phyloP scores from a whole-genome alignment of 352 stramenopile genomes.

The Pythium aristosporum region DNA sequence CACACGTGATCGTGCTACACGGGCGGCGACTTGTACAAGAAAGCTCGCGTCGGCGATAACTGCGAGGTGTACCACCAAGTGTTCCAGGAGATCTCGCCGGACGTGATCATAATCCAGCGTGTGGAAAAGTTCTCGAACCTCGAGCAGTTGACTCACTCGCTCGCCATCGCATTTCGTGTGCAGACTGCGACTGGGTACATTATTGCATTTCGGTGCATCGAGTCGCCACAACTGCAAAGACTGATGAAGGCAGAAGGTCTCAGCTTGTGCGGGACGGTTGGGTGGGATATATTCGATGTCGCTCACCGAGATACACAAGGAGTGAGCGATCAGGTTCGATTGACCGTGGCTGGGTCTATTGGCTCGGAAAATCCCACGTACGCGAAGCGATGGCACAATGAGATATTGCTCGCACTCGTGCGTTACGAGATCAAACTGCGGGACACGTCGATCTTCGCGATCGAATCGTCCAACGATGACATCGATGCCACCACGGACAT shows the following conservation, averaged over 20 bases:
- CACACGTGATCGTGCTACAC: slow-evolving; percentile 4
- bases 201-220: not conserved
- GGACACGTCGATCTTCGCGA: no score
- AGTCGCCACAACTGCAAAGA: not conserved
- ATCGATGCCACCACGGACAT: no score
- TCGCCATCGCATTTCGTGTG: slow-evolving; percentile 16
- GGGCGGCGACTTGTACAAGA: not conserved
- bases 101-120: slow-evolving; percentile 18
- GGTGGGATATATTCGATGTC: no score
- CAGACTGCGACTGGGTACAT: slow-evolving; percentile 10
- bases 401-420: no score
- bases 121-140: slow-evolving; percentile 17
- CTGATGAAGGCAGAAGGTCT: not conserved
- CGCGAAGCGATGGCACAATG: no score
- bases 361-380: no score
- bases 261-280: no score
- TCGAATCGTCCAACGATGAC: no score
- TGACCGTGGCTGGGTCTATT: no score
- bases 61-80: slow-evolving; percentile 13
- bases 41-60: not conserved
- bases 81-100: slow-evolving; percentile 10
- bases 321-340: no score
- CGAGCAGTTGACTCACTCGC: slow-evolving; percentile 5
- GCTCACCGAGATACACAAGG: no score
- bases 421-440: no score